A percentile compares a stretch with the other conserved stretches of the same genome.
These are phyloP conservation scores for Sporothrix brasiliensis DNA, from an alignment of 2,329 filamentous ascomycete species.

Conservation along the genomic window DNA sequence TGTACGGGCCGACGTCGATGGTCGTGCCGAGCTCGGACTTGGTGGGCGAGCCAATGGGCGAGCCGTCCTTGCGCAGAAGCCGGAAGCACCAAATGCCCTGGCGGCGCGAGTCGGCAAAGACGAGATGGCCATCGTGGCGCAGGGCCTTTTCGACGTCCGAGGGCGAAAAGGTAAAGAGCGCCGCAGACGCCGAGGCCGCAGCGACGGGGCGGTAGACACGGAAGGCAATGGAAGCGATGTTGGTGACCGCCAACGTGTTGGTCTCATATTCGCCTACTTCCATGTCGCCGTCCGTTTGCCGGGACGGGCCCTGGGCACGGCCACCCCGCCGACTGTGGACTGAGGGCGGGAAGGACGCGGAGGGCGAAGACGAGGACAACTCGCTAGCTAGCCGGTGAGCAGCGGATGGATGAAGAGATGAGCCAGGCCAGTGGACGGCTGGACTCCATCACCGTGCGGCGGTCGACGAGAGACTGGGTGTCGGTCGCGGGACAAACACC, in stretches of 20 bases:
- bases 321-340: slow-evolving; percentile 28
- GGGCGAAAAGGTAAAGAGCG: slow-evolving; percentile 49
- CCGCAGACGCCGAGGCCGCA: slow-evolving; percentile 49
- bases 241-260: slow-evolving; percentile 62
- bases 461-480: slow-evolving; percentile 32
- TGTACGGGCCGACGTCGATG: slow-evolving; percentile 51
- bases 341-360: slow-evolving; percentile 18
- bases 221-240: slow-evolving; percentile 59
- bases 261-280: slow-evolving; percentile 66
- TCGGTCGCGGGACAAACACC: background rate
- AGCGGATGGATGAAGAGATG: slow-evolving; percentile 2
- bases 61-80: slow-evolving; percentile 50
- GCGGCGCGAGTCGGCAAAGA: slow-evolving; percentile 55
- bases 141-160: slow-evolving; percentile 57
- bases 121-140: slow-evolving; percentile 57
- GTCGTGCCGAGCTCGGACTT: slow-evolving; percentile 44
- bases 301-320: slow-evolving; percentile 36
- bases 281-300: slow-evolving; percentile 53
- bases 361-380: background rate
- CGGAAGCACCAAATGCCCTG: slow-evolving; percentile 60
- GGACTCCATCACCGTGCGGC: slow-evolving; percentile 47
- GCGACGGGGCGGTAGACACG: slow-evolving; percentile 57
- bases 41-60: slow-evolving; percentile 36
- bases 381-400: background rate
- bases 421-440: slow-evolving; percentile 31